Base-by-base conservation (phyloP, 2,329 filamentous ascomycete genomes). In the Hirsutella minnesotensis region DNA sequence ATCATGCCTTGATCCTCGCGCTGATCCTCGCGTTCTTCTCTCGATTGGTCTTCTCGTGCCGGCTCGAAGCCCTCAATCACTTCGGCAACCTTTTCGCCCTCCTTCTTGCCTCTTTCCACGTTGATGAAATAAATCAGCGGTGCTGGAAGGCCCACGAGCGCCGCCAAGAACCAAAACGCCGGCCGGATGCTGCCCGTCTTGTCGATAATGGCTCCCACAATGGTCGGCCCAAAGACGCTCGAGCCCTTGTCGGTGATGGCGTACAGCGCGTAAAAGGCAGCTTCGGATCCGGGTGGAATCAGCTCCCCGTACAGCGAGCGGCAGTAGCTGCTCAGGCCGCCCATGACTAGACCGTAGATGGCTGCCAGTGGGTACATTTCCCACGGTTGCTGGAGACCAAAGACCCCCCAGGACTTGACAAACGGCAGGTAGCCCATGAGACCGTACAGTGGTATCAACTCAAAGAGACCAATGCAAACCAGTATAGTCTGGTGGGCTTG, bases 221-320 rank as follows among this genome's bases (percentile, higher is more conserved):
- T 90, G 0, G 87, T 84, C 0, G 92, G 92, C 0, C 92, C 92
- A 61, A 98, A 95, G 2, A 96, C 72, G 57, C 86, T 94, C 19
- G 85, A 92, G 1, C 90, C 89, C 62, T 98, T 98, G 61, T 98
- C 92, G 2, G 92, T 96, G 49, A 96, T 95, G 30, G 92, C 92
- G 58, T 96, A 98, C 2, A 98, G 70, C 0, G 90, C 89, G 58
- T 94, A 98, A 58, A 98, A 98, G 0, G 90, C 89, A 0, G 92
- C 89, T 63, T 98, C 92, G 24, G 84, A 94, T 4, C 92, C 92
- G 0, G 87, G 86, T 2, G 92, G 92, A 43, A 98, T 94, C 44
- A 98, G 72, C 61, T 96, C 89, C 33, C 88, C 89, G 57, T 86
- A 98, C 4, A 98, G 72, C 47, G 86, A 89, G 35, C 92, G 82